phyloP scores from a whole-genome alignment of 2,329 filamentous ascomycete genomes.

The Herpotrichia juniperi region DNA sequence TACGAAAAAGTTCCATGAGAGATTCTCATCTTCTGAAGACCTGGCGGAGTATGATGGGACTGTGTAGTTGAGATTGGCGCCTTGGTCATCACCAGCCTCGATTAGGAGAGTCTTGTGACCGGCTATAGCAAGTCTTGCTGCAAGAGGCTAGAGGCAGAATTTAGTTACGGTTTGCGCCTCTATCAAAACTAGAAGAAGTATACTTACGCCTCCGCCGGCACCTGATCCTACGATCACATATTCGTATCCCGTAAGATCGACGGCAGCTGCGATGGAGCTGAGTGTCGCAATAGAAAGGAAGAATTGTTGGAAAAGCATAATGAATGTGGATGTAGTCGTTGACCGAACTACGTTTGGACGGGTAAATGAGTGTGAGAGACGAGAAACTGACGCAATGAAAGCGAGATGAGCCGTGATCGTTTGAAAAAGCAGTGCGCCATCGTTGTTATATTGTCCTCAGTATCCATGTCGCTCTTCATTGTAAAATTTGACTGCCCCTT shows the following conservation, averaged over 20 bases:
- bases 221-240: constrained; percentile 66
- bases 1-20: constrained; percentile 70
- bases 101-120: constrained; percentile 67
- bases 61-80: constrained; percentile 56
- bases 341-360: background rate
- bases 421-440: no score
- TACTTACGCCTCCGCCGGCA: constrained; percentile 36
- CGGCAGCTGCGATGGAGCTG: constrained; percentile 14
- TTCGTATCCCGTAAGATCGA: constrained; percentile 56
- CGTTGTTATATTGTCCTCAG: no score
- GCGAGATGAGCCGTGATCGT: no score
- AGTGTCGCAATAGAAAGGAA: background rate
- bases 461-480: no score
- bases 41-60: constrained; percentile 61
- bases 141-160: no score
- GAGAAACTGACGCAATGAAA: no score
- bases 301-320: constrained; percentile 1
- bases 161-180: no score
- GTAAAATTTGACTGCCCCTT: no score
- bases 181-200: no score
- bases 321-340: background rate
- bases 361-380: no score
- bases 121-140: constrained; percentile 64
- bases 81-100: constrained; percentile 66
- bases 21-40: constrained; percentile 61